Evolutionary conservation across 768 basidiomycete genomes (phyloP).

Genomic region (Pholiota microspora): DNA sequence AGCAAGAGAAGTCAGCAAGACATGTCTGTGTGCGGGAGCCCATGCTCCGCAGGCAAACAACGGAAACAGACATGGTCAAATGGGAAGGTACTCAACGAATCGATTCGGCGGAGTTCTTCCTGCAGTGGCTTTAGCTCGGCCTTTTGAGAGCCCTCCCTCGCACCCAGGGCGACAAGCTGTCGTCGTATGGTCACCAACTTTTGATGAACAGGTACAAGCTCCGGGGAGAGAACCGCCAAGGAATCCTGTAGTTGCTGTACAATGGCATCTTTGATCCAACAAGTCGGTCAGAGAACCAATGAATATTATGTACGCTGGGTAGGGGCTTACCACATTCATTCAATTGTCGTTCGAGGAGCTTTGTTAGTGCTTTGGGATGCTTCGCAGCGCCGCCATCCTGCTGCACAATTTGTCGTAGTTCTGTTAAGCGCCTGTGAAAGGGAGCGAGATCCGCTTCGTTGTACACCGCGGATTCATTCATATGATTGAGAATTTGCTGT

Average conservation of each 20-base stretch:
- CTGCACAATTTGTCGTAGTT: constrained; percentile 84
- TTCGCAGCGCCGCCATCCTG: constrained; percentile 78
- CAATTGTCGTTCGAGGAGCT: constrained; percentile 85
- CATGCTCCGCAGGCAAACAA: constrained; percentile 21
- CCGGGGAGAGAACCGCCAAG: constrained; percentile 81
- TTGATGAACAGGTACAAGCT: constrained; percentile 90
- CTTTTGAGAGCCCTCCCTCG: constrained; percentile 83
- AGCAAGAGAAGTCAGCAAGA: constrained; percentile 8
- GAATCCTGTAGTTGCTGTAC: constrained; percentile 80
- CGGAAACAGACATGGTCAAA: constrained; percentile 31
- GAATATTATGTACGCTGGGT: constrained; percentile 1
- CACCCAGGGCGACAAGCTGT: constrained; percentile 84
- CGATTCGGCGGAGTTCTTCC: constrained; percentile 93
- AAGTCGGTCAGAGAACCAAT: not conserved
- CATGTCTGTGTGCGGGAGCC: constrained; percentile 14
- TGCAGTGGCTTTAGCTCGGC: constrained; percentile 85
- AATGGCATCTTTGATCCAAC: constrained; percentile 57
- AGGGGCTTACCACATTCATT: constrained; percentile 80
- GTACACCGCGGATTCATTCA: constrained; percentile 95
- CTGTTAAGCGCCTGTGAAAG: constrained; percentile 77
- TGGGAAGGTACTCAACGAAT: constrained; percentile 75
- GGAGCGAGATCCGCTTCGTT: constrained; percentile 89
- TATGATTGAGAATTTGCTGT: constrained; percentile 92
- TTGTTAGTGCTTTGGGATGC: constrained; percentile 85
- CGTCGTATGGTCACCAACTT: constrained; percentile 84